Base-by-base conservation (phyloP, 2,329 filamentous ascomycete genomes). In the Penicillium palitans region DNA sequence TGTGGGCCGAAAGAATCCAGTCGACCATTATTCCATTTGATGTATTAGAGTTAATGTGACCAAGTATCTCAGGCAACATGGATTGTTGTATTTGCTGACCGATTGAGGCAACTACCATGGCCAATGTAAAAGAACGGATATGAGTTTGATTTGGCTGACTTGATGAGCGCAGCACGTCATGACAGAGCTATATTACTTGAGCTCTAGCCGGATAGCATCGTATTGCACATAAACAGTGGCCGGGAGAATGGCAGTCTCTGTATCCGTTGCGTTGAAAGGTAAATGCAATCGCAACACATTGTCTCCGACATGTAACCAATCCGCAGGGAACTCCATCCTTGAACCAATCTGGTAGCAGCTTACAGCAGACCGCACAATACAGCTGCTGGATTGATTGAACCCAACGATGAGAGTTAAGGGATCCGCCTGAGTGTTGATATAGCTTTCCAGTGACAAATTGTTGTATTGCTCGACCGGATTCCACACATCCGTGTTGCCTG, bases 171-270 rank as follows among this genome's bases (percentile, higher is more conserved):
- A 10, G 10, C 9, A 31, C 6, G 17, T 25, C 31, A 54, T 10
- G 4, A 10, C 7, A 9, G 8, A 40, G 39, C 9, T 19, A 15
- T 5, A 42, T 48, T 33, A 61, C 27, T 58, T 21, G 29, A 88
- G 68, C 66, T 88, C 86, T 47, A 88, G 65, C 51, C 85, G 77
- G 67, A 88, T 65, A 2, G 86, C 85, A 73, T 88, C 86, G 62
- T 89, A 88, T 74, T 88, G 85, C 6, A 88, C 81, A 70, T 88
- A 88, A 0, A 85, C 76, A 0, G 79, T 80, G 44, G 74, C 72
- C 0, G 84, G 79, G 56, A 87, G 63, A 9, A 87, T 51, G 0
- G 86, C 85, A 31, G 80, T 80, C 72, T 87, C 84, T 17, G 81
- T 81, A 63, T 86, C 78, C 4, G 83, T 87, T 1, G 80, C 85